phyloP scores from a whole-genome alignment of 225 moss, liverwort and hornwort species.

The Straminergon stramineum region DNA sequence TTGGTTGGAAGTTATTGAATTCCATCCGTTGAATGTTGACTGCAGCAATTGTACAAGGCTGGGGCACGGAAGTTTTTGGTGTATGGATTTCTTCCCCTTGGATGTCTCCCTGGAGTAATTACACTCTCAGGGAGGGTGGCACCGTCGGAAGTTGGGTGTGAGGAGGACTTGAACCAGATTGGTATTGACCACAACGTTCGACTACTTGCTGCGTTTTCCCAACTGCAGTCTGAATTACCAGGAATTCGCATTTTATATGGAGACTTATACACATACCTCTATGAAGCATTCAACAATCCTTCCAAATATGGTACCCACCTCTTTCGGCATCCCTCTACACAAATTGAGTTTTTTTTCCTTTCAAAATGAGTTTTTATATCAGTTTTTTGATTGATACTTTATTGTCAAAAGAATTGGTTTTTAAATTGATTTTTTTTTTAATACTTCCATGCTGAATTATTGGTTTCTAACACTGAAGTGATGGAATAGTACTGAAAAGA shows the following conservation, averaged over 20 bases:
- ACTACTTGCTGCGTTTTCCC: background rate
- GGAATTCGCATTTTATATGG: conserved; percentile 10
- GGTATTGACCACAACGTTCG: background rate
- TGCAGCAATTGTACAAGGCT: conserved; percentile 38
- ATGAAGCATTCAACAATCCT: conserved; percentile 16
- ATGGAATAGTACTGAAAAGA: too few species aligned
- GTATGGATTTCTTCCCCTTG: conserved; percentile 33
- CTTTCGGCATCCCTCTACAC: background rate
- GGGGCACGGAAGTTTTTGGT: conserved; percentile 47
- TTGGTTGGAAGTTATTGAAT: background rate
- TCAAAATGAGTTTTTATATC: fast-evolving
- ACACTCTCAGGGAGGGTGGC: background rate
- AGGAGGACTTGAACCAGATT: background rate
- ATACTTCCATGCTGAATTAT: background rate
- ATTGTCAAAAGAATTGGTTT: too few species aligned
- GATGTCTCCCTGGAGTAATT: conserved; percentile 48
- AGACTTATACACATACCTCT: background rate
- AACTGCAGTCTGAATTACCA: background rate
- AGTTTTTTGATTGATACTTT: too few species aligned
- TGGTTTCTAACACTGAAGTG: background rate
- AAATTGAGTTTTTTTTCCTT: too few species aligned
- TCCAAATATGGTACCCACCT: conserved; percentile 13
- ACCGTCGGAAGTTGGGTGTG: background rate
- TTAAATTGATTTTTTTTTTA: background rate
- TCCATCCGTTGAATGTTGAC: background rate